phyloP scores from a whole-genome alignment of 2,329 filamentous ascomycete genomes.

The Monosporascus sp. region DNA sequence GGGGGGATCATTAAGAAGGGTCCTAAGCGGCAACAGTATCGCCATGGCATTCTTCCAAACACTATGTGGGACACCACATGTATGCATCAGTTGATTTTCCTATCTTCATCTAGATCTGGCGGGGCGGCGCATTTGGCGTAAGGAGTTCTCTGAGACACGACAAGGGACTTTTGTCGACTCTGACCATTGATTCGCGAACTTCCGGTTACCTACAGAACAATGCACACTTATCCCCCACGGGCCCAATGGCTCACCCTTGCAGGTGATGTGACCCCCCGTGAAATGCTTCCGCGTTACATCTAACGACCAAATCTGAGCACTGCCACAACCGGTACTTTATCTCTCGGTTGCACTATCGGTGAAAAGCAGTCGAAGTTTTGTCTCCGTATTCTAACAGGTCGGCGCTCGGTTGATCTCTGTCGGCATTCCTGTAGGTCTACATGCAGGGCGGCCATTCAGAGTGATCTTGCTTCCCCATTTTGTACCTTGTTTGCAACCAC shows the following conservation, averaged over 20 bases:
- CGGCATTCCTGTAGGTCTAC: neutral
- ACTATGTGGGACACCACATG: slow-evolving; percentile 5
- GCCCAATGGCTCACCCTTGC: neutral
- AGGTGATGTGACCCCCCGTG: neutral
- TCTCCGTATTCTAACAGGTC: neutral
- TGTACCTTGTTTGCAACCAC: slow-evolving; percentile 2
- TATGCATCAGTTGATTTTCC: slow-evolving; percentile 23
- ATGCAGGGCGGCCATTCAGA: neutral
- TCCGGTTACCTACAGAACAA: slow-evolving; percentile 19
- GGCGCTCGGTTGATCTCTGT: neutral
- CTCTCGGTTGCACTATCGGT: neutral
- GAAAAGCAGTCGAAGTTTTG: neutral
- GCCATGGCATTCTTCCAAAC: slow-evolving; percentile 3
- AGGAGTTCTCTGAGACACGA: slow-evolving; percentile 18
- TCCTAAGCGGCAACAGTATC: neutral
- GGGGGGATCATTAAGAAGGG: slow-evolving; percentile 31
- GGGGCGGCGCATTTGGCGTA: slow-evolving; percentile 18
- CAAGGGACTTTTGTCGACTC: slow-evolving; percentile 7
- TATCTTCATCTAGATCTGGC: slow-evolving; percentile 17
- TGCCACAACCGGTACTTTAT: neutral
- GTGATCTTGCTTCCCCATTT: neutral
- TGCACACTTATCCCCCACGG: neutral
- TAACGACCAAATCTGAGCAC: neutral
- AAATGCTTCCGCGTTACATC: neutral
- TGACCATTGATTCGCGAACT: slow-evolving; percentile 15